Base-by-base conservation (phyloP, 75 land plant genomes). In the Ceratopteris richardii region DNA sequence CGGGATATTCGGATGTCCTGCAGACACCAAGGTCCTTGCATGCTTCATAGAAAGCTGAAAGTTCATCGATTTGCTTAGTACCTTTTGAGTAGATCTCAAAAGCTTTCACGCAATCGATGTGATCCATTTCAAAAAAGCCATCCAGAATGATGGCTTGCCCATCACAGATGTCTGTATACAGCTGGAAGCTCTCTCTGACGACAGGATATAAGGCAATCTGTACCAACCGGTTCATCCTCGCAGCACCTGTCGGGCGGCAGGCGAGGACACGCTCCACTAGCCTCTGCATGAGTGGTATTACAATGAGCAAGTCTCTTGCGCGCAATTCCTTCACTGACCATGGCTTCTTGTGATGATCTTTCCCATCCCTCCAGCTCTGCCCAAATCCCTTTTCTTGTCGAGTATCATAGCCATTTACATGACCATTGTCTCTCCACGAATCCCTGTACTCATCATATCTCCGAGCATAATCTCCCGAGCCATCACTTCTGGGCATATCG, bases 171-270 rank as follows among this genome's bases (percentile, higher is more conserved):
- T 91, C 89, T 0, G 58, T 75, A 65, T 91, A 89, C 0, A 82
- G 57, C 71, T 75, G 71, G 46, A 88, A 82, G 74, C 94, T 91
- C 69, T 91, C 97, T 53, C 60, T 74, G 31, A 91, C 80, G 26
- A 91, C 53, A 0, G 75, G 74, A 46, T 85, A 82, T 7, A 91
- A 75, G 12, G 95, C 79, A 19, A 75, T 51, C 28, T 82, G 78
- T 0, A 87, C 65, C 75, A 88, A 30, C 19, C 95, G 71, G 65
- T 68, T 60, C 46, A 47, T 59, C 77, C 81, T 84, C 0, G 97
- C 97, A 13, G 44, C 36, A 26, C 97, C 97, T 0, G 83, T 67
- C 0, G 97, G 97, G 5, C 95, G 66, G 61, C 89, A 91, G n/a
- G 81, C 77, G 43, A 91, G 62, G 30, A 88, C 73, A 26, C 90